Evolutionary conservation across 1,284 basidiomycete species (phyloP), one percentile per base, ranked within the genome.

Genomic region (Inonotus hispidus): DNA sequence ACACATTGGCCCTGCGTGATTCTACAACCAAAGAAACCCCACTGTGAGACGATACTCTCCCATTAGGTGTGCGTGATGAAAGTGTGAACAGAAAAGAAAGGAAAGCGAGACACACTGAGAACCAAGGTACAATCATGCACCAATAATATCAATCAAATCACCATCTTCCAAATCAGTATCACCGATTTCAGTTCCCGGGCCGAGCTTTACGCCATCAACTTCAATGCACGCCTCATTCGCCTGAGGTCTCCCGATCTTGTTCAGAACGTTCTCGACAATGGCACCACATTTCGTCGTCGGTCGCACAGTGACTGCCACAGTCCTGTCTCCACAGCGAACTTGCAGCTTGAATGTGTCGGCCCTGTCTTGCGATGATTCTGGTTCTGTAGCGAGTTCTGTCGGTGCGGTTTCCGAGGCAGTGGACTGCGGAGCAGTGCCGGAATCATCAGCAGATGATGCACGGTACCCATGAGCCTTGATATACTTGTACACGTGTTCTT

Each of bases 91-190:
- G 38, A 39, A 39, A 13, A 39, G n/a, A 38, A 38, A 38, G n/a
- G 38, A 13, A 39, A 5, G 11, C 38, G 4, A 39, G 2, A 41
- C 14, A 1, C 10, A n/a, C 14, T 32, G 45, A n/a, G 8, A 8
- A 2, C 21, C 16, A 46, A 46, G 27, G 43, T 45, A 46, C 19
- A 25, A 16, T 79, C 68, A 88, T 58, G 88, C 66, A 25, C 84
- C 88, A 60, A 82, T 78, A 27, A 91, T 80, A 63, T 91, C 88
- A 27, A 91, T 80, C 74, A 83, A 71, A 71, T 91, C 89, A 0
- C 88, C 89, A 66, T 91, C 87, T 66, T 90, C 89, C 62, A 91
- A 65, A 63, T 88, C 88, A 25, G 80, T 79, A 14, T 82, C 80
- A 8, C 82, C 77, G 63, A 91, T 90, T 63, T 79, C 78, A 11